Evolutionary conservation across 2,329 filamentous ascomycete genomes (phyloP).

Genomic region (Huntiella abstrusa): DNA sequence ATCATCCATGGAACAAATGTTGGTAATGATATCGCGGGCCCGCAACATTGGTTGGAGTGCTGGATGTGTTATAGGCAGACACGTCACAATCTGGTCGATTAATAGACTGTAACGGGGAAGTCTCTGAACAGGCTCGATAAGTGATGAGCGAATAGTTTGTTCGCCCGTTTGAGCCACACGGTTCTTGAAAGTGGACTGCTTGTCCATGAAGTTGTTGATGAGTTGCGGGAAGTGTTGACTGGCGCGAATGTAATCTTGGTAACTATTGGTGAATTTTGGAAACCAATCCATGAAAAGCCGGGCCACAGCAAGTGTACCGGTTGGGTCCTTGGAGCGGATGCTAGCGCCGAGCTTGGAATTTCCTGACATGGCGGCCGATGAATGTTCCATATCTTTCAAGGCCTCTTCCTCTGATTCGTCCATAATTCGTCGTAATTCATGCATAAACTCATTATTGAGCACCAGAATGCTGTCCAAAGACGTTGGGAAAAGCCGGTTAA

Average conservation of each 20-base stretch:
- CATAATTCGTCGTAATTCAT: conserved; percentile 55
- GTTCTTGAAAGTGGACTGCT: conserved; percentile 65
- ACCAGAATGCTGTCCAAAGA: conserved; percentile 66
- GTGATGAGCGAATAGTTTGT: conserved; percentile 70
- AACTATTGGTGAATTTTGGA: conserved; percentile 75
- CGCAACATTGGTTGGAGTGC: conserved; percentile 69
- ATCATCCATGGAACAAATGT: conserved; percentile 85
- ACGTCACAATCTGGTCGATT: conserved; percentile 85
- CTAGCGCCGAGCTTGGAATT: conserved; percentile 24
- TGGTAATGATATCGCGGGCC: conserved; percentile 81
- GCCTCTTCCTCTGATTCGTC: conserved; percentile 72
- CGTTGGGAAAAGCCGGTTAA: conserved; percentile 62
- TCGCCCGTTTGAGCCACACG: conserved; percentile 70
- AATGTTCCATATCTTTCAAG: conserved; percentile 51
- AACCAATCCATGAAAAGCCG: conserved; percentile 80
- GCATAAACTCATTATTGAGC: conserved; percentile 64
- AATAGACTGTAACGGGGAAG: conserved; percentile 87
- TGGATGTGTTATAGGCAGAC: conserved; percentile 68
- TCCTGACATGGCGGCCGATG: conserved; percentile 23
- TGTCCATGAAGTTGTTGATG: conserved; percentile 60
- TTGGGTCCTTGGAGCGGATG: conserved; percentile 45
- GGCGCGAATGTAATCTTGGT: conserved; percentile 80
- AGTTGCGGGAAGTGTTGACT: conserved; percentile 75
- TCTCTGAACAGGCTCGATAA: conserved; percentile 92
- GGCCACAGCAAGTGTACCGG: conserved; percentile 60